Evolutionary conservation across 331 rosid genomes (phyloP).

Genomic region (Spiraea crenata): DNA sequence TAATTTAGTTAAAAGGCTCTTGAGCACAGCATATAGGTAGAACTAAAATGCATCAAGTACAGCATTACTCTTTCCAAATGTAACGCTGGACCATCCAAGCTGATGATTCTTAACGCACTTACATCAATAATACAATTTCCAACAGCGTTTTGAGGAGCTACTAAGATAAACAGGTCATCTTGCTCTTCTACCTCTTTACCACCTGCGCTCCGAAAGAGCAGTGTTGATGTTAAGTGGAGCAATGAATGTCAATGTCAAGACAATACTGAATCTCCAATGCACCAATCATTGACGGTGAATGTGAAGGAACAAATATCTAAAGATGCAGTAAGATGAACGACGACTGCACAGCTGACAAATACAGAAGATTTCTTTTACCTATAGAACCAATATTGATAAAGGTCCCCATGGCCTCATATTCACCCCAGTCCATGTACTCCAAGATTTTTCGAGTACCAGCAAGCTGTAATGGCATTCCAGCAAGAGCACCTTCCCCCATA

Average conservation of each 20-base stretch:
- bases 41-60: constrained; percentile 16
- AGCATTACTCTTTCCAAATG: constrained; percentile 11
- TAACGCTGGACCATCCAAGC: constrained; percentile 17
- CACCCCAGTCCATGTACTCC: constrained; percentile 99
- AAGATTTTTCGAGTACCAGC: constrained; percentile 84
- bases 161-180: constrained; percentile 86
- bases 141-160: constrained; percentile 98
- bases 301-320: constrained; percentile 1
- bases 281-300: background rate
- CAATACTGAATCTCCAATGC: background rate
- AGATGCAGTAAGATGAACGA: background rate
- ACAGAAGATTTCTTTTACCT: constrained; percentile 45
- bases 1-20: constrained; percentile 22
- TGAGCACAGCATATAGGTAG: background rate
- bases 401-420: constrained; percentile 79
- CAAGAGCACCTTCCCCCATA: constrained; percentile 96
- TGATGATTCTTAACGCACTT: constrained; percentile 24
- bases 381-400: constrained; percentile 86
- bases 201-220: constrained; percentile 51
- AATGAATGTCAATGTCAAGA: background rate
- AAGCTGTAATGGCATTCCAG: constrained; percentile 98
- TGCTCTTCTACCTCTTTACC: constrained; percentile 80
- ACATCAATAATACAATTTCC: constrained; percentile 96
- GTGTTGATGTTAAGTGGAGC: background rate
- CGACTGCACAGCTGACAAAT: background rate